These are phyloP conservation scores for Ceratopteris richardii DNA, from an alignment of 75 land plant genomes.

Conservation along the genomic window DNA sequence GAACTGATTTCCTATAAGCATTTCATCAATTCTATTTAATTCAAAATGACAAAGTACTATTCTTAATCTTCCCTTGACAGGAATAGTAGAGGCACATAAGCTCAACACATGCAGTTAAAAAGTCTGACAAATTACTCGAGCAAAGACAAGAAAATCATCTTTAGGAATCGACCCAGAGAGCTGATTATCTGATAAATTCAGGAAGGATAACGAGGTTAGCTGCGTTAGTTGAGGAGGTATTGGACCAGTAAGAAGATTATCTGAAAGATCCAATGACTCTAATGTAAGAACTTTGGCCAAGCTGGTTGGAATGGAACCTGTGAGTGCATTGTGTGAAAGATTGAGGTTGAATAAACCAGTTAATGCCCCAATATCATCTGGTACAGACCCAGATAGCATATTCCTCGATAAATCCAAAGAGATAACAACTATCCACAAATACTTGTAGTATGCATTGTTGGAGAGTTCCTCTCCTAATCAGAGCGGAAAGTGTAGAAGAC, in stretches of 20 bases:
- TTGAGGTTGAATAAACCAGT: background rate
- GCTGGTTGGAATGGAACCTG: constrained; percentile 9
- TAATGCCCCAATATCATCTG: constrained; percentile 1
- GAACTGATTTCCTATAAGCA: background rate
- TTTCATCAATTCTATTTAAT: too few relatives aligned
- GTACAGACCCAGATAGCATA: constrained; percentile 2
- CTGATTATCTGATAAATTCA: constrained; percentile 7
- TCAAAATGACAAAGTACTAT: too few relatives aligned
- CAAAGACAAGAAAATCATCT: background rate
- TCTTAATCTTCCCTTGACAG: too few relatives aligned
- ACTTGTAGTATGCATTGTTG: background rate
- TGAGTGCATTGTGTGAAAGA: constrained; percentile 7
- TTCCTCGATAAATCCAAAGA: constrained; percentile 6
- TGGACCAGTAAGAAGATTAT: background rate
- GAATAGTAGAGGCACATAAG: too few relatives aligned
- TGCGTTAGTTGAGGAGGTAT: background rate
- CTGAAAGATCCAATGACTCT: background rate
- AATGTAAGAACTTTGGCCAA: background rate
- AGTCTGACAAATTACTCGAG: too few relatives aligned
- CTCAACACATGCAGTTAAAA: too few relatives aligned
- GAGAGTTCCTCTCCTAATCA: too few relatives aligned
- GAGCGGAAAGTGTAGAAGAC: too few relatives aligned
- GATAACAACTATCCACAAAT: constrained; percentile 5
- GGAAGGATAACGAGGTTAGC: background rate
- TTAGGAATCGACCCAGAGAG: constrained; percentile 4